Evolutionary conservation across 2,329 filamentous ascomycete species (phyloP), one percentile per base, ranked within the genome.

Genomic region (Penicillium griseofulvum): DNA sequence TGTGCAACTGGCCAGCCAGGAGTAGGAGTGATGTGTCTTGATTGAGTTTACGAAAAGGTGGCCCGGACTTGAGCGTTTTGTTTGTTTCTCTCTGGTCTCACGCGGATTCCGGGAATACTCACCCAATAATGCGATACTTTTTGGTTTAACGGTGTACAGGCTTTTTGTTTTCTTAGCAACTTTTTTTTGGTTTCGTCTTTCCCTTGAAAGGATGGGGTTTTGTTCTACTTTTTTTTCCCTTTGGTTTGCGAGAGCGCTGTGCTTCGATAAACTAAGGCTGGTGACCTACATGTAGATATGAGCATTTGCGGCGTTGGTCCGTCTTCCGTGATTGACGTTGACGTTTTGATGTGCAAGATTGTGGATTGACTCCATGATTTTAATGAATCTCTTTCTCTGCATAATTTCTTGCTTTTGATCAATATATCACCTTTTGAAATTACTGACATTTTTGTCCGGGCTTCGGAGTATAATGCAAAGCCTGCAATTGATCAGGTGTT

Each of bases 231-330:
- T 65, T 65, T 58, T 66, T 57, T 64, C 48, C 59, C 59, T 54
- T 60, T 58, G 53, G 61, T 64, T 56, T 63, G 53, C 61, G 58
- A 64, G 58, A 60, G 65, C 63, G 56, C 55, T 61, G 62, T 64
- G 66, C 66, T 70, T 66, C 66, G 63, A 68, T 66, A 70, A 64
- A 67, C 60, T 66, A 64, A 68, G 66, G 64, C 61, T 63, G 66
- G 71, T 64, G 68, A 67, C 55, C 54, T 68, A 65, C 62, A 69
- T 74, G 71, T 74, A 74, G 71, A 74, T 73, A 72, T 69, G 67
- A 71, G 71, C 71, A 74, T 74, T 64, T 65, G 64, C 59, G 71
- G 72, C 68, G 69, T 71, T 71, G 54, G 62, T 56, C 42, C 52
- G 54, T 57, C 57, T 66, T 64, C 37, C 54, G 51, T 65, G 63